A percentile compares a stretch with the other conserved stretches of the same genome.
These are phyloP conservation scores for Suillus lakei DNA, from an alignment of 768 basidiomycete species.

Conservation along the genomic window DNA sequence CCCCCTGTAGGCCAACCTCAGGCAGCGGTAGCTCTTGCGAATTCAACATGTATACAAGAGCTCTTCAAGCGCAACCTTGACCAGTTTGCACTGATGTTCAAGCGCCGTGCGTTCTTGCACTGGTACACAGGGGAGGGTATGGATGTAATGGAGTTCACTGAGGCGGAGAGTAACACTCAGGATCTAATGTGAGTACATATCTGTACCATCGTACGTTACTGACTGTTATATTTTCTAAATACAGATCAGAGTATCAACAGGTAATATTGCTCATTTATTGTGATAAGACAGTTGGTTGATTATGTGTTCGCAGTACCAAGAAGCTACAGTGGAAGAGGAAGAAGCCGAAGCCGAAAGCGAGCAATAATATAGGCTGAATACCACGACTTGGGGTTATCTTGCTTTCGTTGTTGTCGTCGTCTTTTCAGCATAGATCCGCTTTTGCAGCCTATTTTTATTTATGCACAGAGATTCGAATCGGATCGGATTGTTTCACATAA, in stretches of 20 bases:
- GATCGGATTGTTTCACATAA: background rate
- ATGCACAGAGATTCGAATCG: background rate
- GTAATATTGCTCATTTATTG: slow-evolving; percentile 36
- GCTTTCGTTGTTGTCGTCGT: background rate
- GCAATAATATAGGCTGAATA: slow-evolving; percentile 28
- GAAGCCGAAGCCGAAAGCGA: slow-evolving; percentile 34
- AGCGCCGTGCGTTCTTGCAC: slow-evolving; percentile 84
- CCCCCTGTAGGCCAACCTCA: slow-evolving; percentile 81
- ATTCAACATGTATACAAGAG: slow-evolving; percentile 87
- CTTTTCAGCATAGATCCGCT: slow-evolving; percentile 1
- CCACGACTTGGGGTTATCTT: background rate
- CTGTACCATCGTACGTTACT: slow-evolving; percentile 4
- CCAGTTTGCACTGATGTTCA: slow-evolving; percentile 84
- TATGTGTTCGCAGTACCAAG: slow-evolving; percentile 55
- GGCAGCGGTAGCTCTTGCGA: slow-evolving; percentile 74
- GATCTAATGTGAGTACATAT: slow-evolving; percentile 74
- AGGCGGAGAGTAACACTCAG: slow-evolving; percentile 82
- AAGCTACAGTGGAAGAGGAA: slow-evolving; percentile 54
- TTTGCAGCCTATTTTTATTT: background rate
- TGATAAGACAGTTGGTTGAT: background rate
- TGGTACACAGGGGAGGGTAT: slow-evolving; percentile 94
- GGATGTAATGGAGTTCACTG: slow-evolving; percentile 83
- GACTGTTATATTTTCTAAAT: slow-evolving; percentile 11
- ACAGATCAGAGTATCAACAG: slow-evolving; percentile 91
- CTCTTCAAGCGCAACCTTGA: slow-evolving; percentile 76